Evolutionary conservation across 2,329 filamentous ascomycete genomes (phyloP), one percentile per base, ranked within the genome.

Genomic region (Chaetomium sp.): DNA sequence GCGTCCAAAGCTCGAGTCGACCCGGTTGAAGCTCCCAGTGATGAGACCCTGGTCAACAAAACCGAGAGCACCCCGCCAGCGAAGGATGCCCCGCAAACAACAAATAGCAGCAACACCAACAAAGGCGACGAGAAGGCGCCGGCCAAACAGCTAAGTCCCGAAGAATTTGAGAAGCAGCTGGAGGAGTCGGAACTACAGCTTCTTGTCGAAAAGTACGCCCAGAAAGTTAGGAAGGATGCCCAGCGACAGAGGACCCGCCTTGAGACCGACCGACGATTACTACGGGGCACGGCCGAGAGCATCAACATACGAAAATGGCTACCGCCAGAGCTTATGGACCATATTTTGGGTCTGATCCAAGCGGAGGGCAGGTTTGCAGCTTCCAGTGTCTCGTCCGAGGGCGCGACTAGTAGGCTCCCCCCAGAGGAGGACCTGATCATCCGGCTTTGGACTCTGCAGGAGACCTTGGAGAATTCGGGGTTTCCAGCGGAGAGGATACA

Each of bases 101-200:
- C 51, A 48, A 38, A 42, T 58, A 53, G 57, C 59, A 54, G 59
- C 64, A 37, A 33, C 42, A 49, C 32, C 36, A 60, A 67, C 56
- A 60, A 63, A 55, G 62, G 66, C 33, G 49, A n/a, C 8, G 59
- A 61, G 36, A 56, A 60, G 4, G 53, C 57, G 6, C 53, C 63
- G 40, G 57, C 60, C n/a, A 74, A 81, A 53, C 74, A 80, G 34
- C 72, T 92, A 61, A 89, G 83, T 49, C 87, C 92, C 1, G 92
- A 96, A 68, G 89, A 97, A 69, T 87, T 96, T 51, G 94, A 96
- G 68, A 85, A 77, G 60, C 89, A 95, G 65, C 80, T 97, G 12
- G 90, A 96, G 69, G 87, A 91, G 65, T 87, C 90, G n/a, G 90
- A 95, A 65, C 76, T 99, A 40, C 91, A 97, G 70, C 74, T 89